Base-by-base conservation (phyloP, 83 land plant species). In the Picea abies region DNA sequence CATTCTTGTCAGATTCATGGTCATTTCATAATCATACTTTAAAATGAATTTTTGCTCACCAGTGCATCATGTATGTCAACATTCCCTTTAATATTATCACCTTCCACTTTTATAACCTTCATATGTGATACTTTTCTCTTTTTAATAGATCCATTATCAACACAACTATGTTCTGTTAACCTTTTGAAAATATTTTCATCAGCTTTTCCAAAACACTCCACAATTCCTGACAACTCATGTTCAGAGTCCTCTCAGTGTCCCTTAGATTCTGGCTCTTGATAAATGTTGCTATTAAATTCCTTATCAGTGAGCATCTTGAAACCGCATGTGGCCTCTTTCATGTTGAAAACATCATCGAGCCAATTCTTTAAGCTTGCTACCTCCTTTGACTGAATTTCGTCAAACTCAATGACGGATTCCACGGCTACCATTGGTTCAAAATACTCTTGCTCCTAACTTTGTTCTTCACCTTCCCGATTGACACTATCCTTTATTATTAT, bases 401-500 rank as follows among this genome's bases (percentile, higher is more conserved):
- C 90, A 19, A 85, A 86, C 63, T 88, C 89, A 2, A 67, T 77
- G 22, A 84, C 86, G 1, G 89, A 89, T 4, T 60, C 84, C 26
- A 19, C 60, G 2, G 37, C 78, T 76, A 64, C 69, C 35, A 6
- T 37, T 3, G 60, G 37, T 49, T 64, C 80, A 16, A 66, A 12
- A 69, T 79, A 78, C 8, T 79, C 86, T 12, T 89, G 88, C 17
- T 93, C 93, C 5, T 91, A 89, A 4, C 88, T 67, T 65, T 91
- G 89, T 84, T 93, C 96, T 15, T 93, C 96, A 63, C 91, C 93
- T 83, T 91, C 96, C 82, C 5, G 41, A 4, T 39, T 39, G 41
- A 39, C 5, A 3, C 5, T 39, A 4, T 39, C 41, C 41, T 39
- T 39, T 39, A 39, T 39, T 2, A 39, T 39, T 4, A 39, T 39